Evolutionary conservation across 352 stramenopile genomes (phyloP).

Genomic region (Globisporangium okanoganense): DNA sequence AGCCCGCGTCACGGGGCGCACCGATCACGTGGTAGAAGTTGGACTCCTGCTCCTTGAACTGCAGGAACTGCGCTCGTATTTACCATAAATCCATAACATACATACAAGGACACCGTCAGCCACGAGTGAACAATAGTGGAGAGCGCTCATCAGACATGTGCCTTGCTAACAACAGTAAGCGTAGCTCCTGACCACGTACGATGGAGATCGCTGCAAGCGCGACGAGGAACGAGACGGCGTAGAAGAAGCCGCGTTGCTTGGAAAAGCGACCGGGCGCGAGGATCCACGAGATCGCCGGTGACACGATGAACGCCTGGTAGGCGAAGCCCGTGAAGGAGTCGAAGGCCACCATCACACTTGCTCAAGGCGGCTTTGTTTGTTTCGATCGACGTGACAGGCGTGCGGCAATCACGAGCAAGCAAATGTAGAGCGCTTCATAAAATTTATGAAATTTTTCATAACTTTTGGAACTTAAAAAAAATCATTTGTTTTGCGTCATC

Average conservation of each 20-base stretch:
- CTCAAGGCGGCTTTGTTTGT: no score
- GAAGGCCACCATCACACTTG: constrained; percentile 27
- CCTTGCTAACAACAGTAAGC: neutral
- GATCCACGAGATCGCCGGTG: constrained; percentile 94
- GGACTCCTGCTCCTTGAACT: constrained; percentile 86
- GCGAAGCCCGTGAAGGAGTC: constrained; percentile 68
- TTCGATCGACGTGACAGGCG: neutral
- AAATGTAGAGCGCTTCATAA: no score
- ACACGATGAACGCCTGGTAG: constrained; percentile 75
- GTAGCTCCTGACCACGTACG: constrained; percentile 24
- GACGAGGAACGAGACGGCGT: constrained; percentile 93
- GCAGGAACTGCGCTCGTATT: constrained; percentile 39
- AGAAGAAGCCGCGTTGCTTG: constrained; percentile 89
- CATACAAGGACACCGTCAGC: neutral
- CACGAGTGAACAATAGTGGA: neutral
- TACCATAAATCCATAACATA: neutral
- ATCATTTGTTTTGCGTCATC: no score
- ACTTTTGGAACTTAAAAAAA: no score
- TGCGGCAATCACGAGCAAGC: neutral
- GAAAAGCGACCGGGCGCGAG: constrained; percentile 92
- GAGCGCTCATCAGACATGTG: neutral
- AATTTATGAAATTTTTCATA: no score
- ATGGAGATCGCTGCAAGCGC: constrained; percentile 91
- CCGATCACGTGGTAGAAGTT: constrained; percentile 95
- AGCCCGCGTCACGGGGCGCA: constrained; percentile 85